A percentile compares a stretch with the other conserved stretches of the same genome.
phyloP scores from a whole-genome alignment of 352 stramenopile species.

The Pythium utonaiense region DNA sequence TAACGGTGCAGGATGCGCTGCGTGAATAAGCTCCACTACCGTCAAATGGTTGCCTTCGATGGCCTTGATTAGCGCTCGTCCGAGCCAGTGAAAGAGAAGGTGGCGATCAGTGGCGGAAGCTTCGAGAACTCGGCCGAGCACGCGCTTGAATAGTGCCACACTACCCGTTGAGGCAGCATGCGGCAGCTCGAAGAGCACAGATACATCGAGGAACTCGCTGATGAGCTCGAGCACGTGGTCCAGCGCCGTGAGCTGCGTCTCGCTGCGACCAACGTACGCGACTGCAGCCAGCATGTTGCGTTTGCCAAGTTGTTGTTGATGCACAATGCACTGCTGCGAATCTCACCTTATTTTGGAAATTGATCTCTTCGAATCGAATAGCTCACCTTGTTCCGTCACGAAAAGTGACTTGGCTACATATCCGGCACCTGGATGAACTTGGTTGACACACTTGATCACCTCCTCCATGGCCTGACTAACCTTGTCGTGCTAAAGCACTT shows the following conservation, averaged over 20 bases:
- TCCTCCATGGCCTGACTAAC: slow-evolving; percentile 8
- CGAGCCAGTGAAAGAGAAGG: background rate
- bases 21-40: background rate
- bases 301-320: background rate
- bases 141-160: background rate
- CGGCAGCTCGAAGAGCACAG: background rate
- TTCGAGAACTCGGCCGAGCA: background rate
- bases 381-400: background rate
- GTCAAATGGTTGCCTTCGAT: background rate
- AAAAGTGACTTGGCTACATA: background rate
- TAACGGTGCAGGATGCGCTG: background rate
- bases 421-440: slow-evolving; percentile 1
- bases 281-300: background rate
- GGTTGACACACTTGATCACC: slow-evolving; percentile 15
- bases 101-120: background rate
- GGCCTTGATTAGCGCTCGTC: background rate
- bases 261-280: background rate
- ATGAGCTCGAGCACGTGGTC: background rate
- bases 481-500: slow-evolving; percentile 8
- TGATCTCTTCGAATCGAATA: background rate
- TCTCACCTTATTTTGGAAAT: background rate
- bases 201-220: background rate
- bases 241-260: background rate
- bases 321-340: too few species aligned
- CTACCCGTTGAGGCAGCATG: background rate